Evolutionary conservation across 169 alveolate genomes (phyloP).

Genomic region (Plasmodium cynomolgi): DNA sequence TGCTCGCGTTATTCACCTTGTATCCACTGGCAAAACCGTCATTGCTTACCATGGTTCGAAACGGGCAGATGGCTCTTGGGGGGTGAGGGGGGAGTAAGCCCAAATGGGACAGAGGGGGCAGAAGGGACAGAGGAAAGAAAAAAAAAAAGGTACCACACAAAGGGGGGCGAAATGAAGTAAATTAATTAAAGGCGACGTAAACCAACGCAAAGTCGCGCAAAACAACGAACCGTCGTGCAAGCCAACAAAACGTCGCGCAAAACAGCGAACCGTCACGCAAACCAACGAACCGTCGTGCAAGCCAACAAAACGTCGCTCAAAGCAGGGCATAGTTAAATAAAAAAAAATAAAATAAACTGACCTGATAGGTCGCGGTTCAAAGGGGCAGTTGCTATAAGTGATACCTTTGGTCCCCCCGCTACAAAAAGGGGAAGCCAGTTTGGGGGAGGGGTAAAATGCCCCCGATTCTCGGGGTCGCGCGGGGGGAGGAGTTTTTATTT

Average conservation of each 20-base stretch:
- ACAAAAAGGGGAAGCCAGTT: neutral
- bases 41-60: conserved; percentile 37
- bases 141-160: neutral
- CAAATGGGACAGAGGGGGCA: neutral
- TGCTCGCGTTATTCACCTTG: conserved; percentile 19
- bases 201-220: neutral
- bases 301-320: neutral
- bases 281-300: neutral
- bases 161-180: neutral
- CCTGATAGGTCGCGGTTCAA: neutral
- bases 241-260: too few species aligned
- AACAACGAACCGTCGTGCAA: neutral
- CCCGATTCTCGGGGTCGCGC: neutral
- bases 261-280: too few species aligned
- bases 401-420: neutral
- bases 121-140: neutral
- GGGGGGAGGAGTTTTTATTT: neutral
- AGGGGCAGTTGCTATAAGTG: neutral
- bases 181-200: neutral
- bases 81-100: neutral
- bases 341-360: neutral
- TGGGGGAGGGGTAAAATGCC: neutral
- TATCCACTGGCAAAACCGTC: conserved; percentile 28
- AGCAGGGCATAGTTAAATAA: neutral
- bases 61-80: neutral